A percentile compares a stretch with the other conserved stretches of the same genome.
Evolutionary conservation across 805 yeast species (phyloP).

Genomic region (Teunomyces atbi): DNA sequence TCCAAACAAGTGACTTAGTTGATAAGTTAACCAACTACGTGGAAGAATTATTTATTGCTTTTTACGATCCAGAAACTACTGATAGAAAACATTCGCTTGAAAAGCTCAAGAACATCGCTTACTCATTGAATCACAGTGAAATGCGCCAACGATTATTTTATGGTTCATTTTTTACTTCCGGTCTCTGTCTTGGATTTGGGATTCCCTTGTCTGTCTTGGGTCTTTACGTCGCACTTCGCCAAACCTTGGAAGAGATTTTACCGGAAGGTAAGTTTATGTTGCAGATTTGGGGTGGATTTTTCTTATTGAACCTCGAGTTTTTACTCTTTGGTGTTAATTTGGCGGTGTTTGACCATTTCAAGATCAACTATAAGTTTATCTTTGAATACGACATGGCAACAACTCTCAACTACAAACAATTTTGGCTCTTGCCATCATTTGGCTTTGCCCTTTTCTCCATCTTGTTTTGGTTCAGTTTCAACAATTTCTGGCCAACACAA

Average conservation of each 20-base stretch:
- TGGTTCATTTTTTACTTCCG: conserved; percentile 55
- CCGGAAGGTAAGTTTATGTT: conserved; percentile 62
- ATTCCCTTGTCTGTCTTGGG: conserved; percentile 67
- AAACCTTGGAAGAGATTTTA: conserved; percentile 34
- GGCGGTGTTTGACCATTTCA: conserved; percentile 66
- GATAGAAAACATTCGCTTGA: conserved; percentile 71
- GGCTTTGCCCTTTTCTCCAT: conserved; percentile 56
- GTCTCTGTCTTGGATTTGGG: conserved; percentile 67
- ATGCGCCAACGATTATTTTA: conserved; percentile 32
- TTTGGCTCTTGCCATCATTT: conserved; percentile 60
- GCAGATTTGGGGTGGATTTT: conserved; percentile 93
- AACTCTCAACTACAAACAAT: conserved; percentile 65
- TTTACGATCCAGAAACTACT: conserved; percentile 51
- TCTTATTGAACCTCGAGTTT: conserved; percentile 59
- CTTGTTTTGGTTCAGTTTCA: conserved; percentile 74
- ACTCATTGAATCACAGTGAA: conserved; percentile 33
- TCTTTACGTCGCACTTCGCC: conserved; percentile 48
- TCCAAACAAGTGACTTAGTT: conserved; percentile 61
- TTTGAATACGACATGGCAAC: conserved; percentile 79
- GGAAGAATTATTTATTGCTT: conserved; percentile 65
- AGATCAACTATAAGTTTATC: conserved; percentile 87
- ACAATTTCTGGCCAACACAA: conserved; percentile 57
- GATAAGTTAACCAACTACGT: conserved; percentile 61
- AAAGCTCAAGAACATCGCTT: conserved; percentile 50
- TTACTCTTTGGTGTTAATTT: conserved; percentile 68